Evolutionary conservation across 495 filamentous ascomycete genomes (phyloP).

Genomic region (Aspergillus olivimuriae): DNA sequence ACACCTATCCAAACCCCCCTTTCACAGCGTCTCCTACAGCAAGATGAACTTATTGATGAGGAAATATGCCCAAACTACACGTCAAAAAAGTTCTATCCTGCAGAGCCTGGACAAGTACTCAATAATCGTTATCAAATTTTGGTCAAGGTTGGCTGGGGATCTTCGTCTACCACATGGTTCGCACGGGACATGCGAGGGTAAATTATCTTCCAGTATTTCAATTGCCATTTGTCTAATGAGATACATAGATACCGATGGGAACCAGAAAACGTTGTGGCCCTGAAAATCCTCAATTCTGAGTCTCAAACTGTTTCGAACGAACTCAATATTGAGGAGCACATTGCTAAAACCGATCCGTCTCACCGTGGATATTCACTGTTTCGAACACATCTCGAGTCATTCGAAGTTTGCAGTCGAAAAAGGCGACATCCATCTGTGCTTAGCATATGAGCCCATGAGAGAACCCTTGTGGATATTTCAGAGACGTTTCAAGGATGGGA

Average conservation of each 20-base stretch:
- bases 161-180: constrained; percentile 25
- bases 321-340: constrained; percentile 18
- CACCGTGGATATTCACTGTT: constrained; percentile 18
- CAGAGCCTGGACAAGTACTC: constrained; percentile 22
- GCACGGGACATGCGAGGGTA: too few species aligned
- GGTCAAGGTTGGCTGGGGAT: constrained; percentile 30
- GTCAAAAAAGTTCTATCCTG: constrained; percentile 25
- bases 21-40: constrained; percentile 5
- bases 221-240: too few species aligned
- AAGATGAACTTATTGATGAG: constrained; percentile 15
- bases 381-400: constrained; percentile 11
- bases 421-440: constrained; percentile 27
- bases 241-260: too few species aligned
- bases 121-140: constrained; percentile 21
- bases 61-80: constrained; percentile 16
- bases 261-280: too few species aligned
- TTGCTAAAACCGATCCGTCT: constrained; percentile 12
- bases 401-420: constrained; percentile 17
- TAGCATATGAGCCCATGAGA: constrained; percentile 32
- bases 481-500: constrained; percentile 15
- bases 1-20: too few species aligned
- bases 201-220: too few species aligned
- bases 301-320: constrained; percentile 14
- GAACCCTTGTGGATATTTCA: constrained; percentile 22
- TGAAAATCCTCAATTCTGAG: constrained; percentile 22